Percentiles rank a stretch among this genome's conserved stretches.
phyloP scores from a whole-genome alignment of 108 stramenopile genomes.

The Skeletonema marinoi region DNA sequence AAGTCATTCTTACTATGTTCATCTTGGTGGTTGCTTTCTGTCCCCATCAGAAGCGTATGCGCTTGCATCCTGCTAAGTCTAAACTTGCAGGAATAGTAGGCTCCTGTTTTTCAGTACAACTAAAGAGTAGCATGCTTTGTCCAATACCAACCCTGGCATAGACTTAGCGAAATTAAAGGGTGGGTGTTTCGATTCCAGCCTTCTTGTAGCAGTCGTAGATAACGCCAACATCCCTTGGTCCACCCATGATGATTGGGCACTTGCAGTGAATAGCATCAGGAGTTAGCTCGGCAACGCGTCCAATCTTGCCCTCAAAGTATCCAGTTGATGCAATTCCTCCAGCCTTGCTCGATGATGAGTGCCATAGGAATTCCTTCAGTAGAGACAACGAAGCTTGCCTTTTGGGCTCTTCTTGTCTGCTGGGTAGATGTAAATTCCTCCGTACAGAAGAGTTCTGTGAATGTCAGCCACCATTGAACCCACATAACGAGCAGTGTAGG shows the following conservation, averaged over 20 bases:
- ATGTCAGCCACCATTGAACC: constrained; percentile 99
- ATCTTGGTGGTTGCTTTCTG: not conserved
- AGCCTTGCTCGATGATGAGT: constrained; percentile 97
- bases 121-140: not conserved
- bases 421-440: constrained; percentile 98
- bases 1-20: not conserved
- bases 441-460: constrained; percentile 98
- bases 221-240: constrained; percentile 86
- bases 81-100: not conserved
- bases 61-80: not conserved
- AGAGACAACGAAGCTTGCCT: constrained; percentile 96
- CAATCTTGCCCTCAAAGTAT: constrained; percentile 90
- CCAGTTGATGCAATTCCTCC: constrained; percentile 97
- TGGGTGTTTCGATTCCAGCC: constrained; percentile 67
- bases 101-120: not conserved
- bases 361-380: constrained; percentile 99
- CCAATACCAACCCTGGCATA: not conserved
- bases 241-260: constrained; percentile 97
- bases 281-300: constrained; percentile 88
- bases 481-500: constrained; percentile 95
- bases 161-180: constrained; percentile 46
- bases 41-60: not conserved
- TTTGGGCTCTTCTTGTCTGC: constrained; percentile 93
- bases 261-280: constrained; percentile 95
- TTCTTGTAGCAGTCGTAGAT: constrained; percentile 83